These are phyloP conservation scores for Yamadazyma laniorum DNA, from an alignment of 805 yeast species.

Conservation along the genomic window DNA sequence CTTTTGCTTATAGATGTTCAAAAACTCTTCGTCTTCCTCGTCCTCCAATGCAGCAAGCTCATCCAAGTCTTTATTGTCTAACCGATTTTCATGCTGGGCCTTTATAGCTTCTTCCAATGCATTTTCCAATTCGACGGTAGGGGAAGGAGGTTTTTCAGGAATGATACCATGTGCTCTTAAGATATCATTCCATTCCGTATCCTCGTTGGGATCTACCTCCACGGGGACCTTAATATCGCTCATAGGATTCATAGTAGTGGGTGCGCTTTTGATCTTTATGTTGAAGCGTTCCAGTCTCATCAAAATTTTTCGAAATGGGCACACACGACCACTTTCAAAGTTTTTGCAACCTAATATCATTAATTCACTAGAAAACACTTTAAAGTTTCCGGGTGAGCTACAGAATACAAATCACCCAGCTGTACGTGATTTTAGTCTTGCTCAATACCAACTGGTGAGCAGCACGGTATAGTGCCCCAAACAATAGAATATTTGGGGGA, in stretches of 20 bases:
- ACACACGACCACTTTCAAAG: slow-evolving; percentile 4
- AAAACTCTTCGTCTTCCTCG: slow-evolving; percentile 89
- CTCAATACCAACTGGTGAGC: too few species aligned
- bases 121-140: slow-evolving; percentile 81
- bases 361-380: too few species aligned
- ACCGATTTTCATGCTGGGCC: slow-evolving; percentile 76
- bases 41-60: slow-evolving; percentile 88
- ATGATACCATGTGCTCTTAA: slow-evolving; percentile 85
- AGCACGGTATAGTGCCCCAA: too few species aligned
- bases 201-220: slow-evolving; percentile 92
- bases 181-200: slow-evolving; percentile 98
- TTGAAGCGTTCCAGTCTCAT: too few species aligned
- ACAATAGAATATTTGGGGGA: too few species aligned
- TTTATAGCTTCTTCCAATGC: slow-evolving; percentile 80
- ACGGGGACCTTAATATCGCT: slow-evolving; percentile 58
- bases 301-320: slow-evolving; percentile 7
- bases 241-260: slow-evolving; percentile 14
- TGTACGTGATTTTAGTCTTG: too few species aligned
- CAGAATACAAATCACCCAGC: too few species aligned
- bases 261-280: not conserved
- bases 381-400: too few species aligned
- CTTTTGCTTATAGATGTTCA: slow-evolving; percentile 72
- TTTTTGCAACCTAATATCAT: too few species aligned
- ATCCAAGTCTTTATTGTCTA: slow-evolving; percentile 72
- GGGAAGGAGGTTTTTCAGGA: slow-evolving; percentile 88